phyloP scores from a whole-genome alignment of 2,329 filamentous ascomycete genomes.

The Verticillium klebahnii region DNA sequence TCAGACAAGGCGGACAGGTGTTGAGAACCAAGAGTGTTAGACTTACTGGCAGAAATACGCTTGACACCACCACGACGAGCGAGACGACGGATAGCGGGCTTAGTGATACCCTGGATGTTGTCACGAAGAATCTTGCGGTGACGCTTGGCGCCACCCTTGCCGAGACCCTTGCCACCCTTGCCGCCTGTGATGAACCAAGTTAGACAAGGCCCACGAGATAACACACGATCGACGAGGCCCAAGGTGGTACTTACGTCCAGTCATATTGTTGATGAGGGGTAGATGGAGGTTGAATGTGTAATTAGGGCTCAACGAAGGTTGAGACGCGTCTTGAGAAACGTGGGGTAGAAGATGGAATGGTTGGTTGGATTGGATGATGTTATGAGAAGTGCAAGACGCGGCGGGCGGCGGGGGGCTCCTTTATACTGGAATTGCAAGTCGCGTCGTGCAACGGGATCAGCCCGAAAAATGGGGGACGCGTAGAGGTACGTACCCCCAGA shows the following conservation, averaged over 20 bases:
- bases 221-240: not conserved
- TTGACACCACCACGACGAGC: constrained; percentile 99
- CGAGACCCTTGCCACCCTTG: constrained; percentile 96
- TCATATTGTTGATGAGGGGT: constrained; percentile 54
- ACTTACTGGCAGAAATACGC: constrained; percentile 94
- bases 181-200: constrained; percentile 53
- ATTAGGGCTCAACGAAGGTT: not conserved
- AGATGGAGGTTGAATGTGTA: not conserved
- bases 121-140: constrained; percentile 98
- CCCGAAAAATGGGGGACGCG: constrained; percentile 9
- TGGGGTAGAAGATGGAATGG: not conserved
- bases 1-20: constrained; percentile 8
- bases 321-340: not conserved
- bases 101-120: constrained; percentile 99
- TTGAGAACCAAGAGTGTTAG: not conserved
- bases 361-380: constrained; percentile 2
- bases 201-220: not conserved
- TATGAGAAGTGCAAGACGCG: not conserved
- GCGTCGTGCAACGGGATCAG: constrained; percentile 10
- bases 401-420: constrained; percentile 7
- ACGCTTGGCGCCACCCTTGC: constrained; percentile 97
- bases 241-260: constrained; percentile 59
- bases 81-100: constrained; percentile 97
- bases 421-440: constrained; percentile 9
- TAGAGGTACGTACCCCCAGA: not conserved